Evolutionary conservation across 169 alveolate species (phyloP).

Genomic region (Cryptosporidium felis): DNA sequence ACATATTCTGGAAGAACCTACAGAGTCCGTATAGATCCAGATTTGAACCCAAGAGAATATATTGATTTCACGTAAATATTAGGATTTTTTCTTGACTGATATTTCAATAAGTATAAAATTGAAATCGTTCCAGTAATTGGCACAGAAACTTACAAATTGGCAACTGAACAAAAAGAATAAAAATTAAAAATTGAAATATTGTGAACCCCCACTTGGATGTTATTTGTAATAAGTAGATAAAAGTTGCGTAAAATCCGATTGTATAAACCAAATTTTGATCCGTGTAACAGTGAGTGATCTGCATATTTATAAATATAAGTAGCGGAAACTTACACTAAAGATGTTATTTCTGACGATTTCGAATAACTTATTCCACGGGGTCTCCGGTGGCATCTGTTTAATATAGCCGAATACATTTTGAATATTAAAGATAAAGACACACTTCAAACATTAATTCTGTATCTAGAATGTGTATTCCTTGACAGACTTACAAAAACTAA

Average conservation of each 20-base stretch:
- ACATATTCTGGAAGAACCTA: background rate
- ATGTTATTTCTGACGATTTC: conserved; percentile 22
- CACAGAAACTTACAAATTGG: conserved; percentile 61
- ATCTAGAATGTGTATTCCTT: too few species aligned
- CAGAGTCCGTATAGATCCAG: background rate
- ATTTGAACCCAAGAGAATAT: background rate
- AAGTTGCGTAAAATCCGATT: too few species aligned
- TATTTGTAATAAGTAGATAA: too few species aligned
- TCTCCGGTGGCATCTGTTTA: conserved; percentile 33
- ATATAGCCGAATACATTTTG: background rate
- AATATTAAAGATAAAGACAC: too few species aligned
- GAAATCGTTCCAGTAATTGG: too few species aligned
- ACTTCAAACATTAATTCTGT: too few species aligned
- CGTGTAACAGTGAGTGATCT: too few species aligned
- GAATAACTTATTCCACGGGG: conserved; percentile 17
- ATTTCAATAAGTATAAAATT: too few species aligned
- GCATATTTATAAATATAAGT: too few species aligned
- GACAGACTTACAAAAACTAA: too few species aligned
- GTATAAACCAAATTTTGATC: too few species aligned
- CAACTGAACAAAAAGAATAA: conserved; percentile 16
- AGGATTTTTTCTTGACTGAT: background rate
- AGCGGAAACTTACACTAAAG: conserved; percentile 57
- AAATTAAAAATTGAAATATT: conserved; percentile 36
- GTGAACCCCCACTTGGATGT: conserved; percentile 70
- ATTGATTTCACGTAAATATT: background rate